phyloP scores from a whole-genome alignment of 345 rosid species.

The Jatropha curcas region DNA sequence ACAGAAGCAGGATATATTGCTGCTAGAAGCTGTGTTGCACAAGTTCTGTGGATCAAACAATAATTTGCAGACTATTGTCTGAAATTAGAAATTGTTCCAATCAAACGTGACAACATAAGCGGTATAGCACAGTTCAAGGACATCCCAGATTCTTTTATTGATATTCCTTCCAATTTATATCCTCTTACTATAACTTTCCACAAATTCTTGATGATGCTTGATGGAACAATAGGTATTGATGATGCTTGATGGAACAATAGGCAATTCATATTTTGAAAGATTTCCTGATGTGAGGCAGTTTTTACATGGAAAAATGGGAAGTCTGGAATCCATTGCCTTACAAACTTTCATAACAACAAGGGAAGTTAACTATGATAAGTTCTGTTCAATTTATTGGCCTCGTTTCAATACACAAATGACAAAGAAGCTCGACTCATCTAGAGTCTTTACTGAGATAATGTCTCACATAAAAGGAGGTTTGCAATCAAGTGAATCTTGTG shows the following conservation, averaged over 20 bases:
- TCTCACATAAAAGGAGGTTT: constrained; percentile 55
- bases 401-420: constrained; percentile 38
- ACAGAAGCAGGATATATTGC: too few relatives aligned
- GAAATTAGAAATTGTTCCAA: too few relatives aligned
- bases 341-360: constrained; percentile 38
- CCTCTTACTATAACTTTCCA: constrained; percentile 56
- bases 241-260: constrained; percentile 61
- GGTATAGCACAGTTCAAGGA: constrained; percentile 38
- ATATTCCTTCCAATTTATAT: constrained; percentile 30
- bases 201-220: constrained; percentile 62
- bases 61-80: too few relatives aligned
- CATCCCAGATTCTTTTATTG: constrained; percentile 44
- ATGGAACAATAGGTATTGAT: constrained; percentile 52
- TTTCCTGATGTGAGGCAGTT: constrained; percentile 39
- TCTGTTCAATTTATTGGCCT: constrained; percentile 51
- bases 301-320: constrained; percentile 17
- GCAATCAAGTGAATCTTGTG: constrained; percentile 22
- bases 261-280: constrained; percentile 46
- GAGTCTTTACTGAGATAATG: constrained; percentile 54
- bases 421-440: constrained; percentile 46
- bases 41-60: too few relatives aligned
- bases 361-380: constrained; percentile 50
- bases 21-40: too few relatives aligned
- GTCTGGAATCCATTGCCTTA: constrained; percentile 24
- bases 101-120: constrained; percentile 40